Evolutionary conservation across 805 yeast genomes (phyloP).

Genomic region (Candida nonsorbophila): DNA sequence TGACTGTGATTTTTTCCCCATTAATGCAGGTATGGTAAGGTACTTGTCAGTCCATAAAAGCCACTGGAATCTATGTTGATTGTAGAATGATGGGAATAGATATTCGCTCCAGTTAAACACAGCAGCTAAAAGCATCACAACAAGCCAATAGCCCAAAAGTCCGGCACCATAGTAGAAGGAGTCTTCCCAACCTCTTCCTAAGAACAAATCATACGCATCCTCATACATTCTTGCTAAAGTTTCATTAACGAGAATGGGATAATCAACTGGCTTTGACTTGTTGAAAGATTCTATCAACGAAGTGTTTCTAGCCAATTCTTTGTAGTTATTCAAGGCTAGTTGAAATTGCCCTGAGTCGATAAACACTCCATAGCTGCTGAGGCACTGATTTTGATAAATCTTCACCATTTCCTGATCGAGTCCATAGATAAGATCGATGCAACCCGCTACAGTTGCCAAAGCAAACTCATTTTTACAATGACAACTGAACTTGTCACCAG

Average conservation of each 20-base stretch:
- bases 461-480: too few relatives aligned
- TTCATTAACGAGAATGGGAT: slow-evolving; percentile 24
- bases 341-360: too few relatives aligned
- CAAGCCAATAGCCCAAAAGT: slow-evolving; percentile 45
- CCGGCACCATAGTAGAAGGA: slow-evolving; percentile 31
- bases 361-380: too few relatives aligned
- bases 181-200: slow-evolving; percentile 17
- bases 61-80: slow-evolving; percentile 21
- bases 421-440: too few relatives aligned
- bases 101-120: slow-evolving; percentile 35
- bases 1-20: slow-evolving; percentile 15
- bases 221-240: too few relatives aligned
- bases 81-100: slow-evolving; percentile 32
- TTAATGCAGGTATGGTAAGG: slow-evolving; percentile 22
- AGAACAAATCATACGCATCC: slow-evolving; percentile 12
- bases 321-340: slow-evolving; percentile 11
- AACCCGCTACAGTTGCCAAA: too few relatives aligned
- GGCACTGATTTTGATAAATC: too few relatives aligned
- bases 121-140: slow-evolving; percentile 37
- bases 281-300: slow-evolving; percentile 19
- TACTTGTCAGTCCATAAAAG: slow-evolving; percentile 17
- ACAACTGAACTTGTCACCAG: too few relatives aligned
- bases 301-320: slow-evolving; percentile 10
- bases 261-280: slow-evolving; percentile 10
- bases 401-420: too few relatives aligned